Evolutionary conservation across 306 rosid genomes (phyloP), one percentile per base, ranked within the genome.

Genomic region (Castanospermum australe): DNA sequence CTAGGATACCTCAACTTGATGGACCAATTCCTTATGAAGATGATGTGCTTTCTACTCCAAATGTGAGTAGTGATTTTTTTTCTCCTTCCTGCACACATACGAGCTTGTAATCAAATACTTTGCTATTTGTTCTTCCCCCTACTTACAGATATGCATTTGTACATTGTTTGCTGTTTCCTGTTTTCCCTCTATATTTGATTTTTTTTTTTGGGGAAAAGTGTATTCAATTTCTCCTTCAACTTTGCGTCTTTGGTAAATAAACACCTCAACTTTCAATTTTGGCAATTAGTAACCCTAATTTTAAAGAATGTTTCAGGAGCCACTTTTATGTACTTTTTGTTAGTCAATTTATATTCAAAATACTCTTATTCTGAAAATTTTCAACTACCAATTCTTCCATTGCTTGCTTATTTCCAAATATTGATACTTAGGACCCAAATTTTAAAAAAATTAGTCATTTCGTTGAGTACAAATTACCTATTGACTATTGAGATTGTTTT

Each of bases 11-110:
- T 84, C 98, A 93, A 85, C 87, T 86, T 62, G 98, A 91, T 87
- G 98, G 98, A 69, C 98, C 97, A 2, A 85, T 88, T 38, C 98
- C 98, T 32, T 91, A 84, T 69, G 92, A 93, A 24, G 98, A 93
- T 67, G 98, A 91, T 42, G 91, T 82, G 84, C 89, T 93, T 67
- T 89, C 98, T 48, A 93, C 98, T 54, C 97, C 98, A 76, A 91
- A 91, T 77, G 98, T 93, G 82, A 87, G 91, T 48, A 54, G 56
- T 17, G 25, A 44, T 57, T 35, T 62, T 48, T 0, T 12, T 13
- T 10, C 33, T 35, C 62, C 33, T 47, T 9, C 14, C 2, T 78
- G 66, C 2, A 11, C 15, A 41, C 14, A 10, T 15, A 41, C 54
- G 42, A 63, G 56, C 8, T 39, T 48, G 68, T 32, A 10, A 14